These are phyloP conservation scores for Tylopilus vinaceipallidus DNA, from an alignment of 768 basidiomycete species.

Conservation along the genomic window DNA sequence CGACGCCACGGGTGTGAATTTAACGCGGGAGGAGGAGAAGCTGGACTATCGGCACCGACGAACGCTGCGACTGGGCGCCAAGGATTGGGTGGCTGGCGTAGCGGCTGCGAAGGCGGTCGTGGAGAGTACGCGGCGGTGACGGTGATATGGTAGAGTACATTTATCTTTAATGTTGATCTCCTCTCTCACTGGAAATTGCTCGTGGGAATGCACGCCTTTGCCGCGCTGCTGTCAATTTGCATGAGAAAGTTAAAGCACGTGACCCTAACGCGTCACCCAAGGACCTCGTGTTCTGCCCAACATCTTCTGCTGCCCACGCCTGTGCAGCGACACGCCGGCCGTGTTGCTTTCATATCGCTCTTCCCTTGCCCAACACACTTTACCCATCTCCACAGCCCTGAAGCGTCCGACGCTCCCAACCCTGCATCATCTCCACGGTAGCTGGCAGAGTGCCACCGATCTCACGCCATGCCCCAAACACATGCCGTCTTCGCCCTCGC, in stretches of 20 bases:
- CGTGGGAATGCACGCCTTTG: no score
- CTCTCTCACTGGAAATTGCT: background rate
- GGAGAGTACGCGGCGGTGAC: constrained; percentile 6
- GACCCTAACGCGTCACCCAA: constrained; percentile 1
- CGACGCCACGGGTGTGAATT: background rate
- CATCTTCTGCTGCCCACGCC: background rate
- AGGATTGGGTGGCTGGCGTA: constrained; percentile 17
- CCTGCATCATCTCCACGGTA: background rate
- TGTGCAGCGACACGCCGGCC: constrained; percentile 13
- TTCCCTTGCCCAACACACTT: no score
- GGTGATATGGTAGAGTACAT: no score
- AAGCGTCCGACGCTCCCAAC: background rate
- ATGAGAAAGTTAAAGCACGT: no score
- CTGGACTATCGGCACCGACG: constrained; percentile 24
- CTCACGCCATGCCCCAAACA: background rate
- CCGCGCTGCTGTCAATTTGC: no score
- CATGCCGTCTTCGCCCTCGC: background rate
- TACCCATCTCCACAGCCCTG: background rate
- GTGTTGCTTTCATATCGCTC: constrained; percentile 4
- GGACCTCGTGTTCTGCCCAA: background rate
- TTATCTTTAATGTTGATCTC: no score
- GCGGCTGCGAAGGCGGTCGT: constrained; percentile 21
- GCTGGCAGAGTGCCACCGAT: background rate
- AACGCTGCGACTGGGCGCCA: constrained; percentile 11
- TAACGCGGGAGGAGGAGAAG: background rate